Evolutionary conservation across 768 basidiomycete species (phyloP).

Genomic region (Naganishia vaughanmartiniae): DNA sequence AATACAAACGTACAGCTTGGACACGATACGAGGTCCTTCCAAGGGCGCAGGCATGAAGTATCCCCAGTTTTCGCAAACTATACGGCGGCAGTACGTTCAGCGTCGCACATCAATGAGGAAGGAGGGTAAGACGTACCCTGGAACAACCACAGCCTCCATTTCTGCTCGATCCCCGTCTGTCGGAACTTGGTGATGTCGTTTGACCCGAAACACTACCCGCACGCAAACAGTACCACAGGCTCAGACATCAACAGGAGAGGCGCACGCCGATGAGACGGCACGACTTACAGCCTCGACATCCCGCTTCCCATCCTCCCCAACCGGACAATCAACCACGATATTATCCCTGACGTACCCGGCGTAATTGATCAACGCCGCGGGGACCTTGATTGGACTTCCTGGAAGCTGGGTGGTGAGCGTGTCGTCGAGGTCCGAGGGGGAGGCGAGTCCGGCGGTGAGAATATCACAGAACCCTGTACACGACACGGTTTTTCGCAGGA

Average conservation of each 20-base stretch:
- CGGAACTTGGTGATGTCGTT: slow-evolving; percentile 67
- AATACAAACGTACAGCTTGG: slow-evolving; percentile 52
- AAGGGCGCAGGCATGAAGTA: slow-evolving; percentile 71
- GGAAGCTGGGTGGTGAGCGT: background rate
- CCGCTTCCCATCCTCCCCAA: slow-evolving; percentile 47
- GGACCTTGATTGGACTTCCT: slow-evolving; percentile 24
- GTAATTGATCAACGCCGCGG: slow-evolving; percentile 63
- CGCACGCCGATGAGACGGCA: background rate
- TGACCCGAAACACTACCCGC: slow-evolving; percentile 76
- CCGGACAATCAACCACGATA: slow-evolving; percentile 62
- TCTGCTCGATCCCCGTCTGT: slow-evolving; percentile 63
- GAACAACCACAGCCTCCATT: slow-evolving; percentile 85
- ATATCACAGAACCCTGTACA: slow-evolving; percentile 41
- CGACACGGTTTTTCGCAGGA: background rate
- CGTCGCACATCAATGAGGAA: background rate
- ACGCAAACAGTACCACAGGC: background rate
- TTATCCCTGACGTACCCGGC: slow-evolving; percentile 69
- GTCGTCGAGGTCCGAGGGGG: background rate
- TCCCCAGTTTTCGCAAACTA: slow-evolving; percentile 86
- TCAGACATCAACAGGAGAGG: background rate
- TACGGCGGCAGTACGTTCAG: background rate
- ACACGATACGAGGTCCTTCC: slow-evolving; percentile 72
- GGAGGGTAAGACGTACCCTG: slow-evolving; percentile 53
- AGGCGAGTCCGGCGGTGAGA: slow-evolving; percentile 37
- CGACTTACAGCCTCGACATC: slow-evolving; percentile 59